Base-by-base conservation (phyloP, 371 early-diverging fungal species). In the Quaeritorhiza haematococci region DNA sequence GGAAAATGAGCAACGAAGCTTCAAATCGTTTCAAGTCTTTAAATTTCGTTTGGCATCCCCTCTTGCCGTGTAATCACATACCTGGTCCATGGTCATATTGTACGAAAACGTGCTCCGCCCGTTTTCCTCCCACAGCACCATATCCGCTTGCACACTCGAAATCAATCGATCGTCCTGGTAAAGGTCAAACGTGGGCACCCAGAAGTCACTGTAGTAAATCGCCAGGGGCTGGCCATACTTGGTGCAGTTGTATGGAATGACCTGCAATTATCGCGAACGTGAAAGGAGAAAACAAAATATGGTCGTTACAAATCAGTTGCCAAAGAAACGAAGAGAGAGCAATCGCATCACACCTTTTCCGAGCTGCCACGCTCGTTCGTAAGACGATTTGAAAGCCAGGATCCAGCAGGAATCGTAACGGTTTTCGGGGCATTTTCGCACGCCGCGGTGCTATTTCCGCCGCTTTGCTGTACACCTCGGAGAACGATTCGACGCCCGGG, bases 111-210 rank as follows among this genome's bases (percentile, higher is more conserved):
- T 42, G 19, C 24, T 24, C n/a, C 58, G 33, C 38, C 67, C 67
- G 17, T 61, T 49, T 33, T 47, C 33, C 42, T 71, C 71, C 52
- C 56, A 61, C 35, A 71, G 8, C 24, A 49, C 63, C 27, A 64
- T 26, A 33, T 71, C 60, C 15, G 58, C 67, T 1, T 29, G 34
- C 5, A 65, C 66, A 3, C 44, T 51, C 29, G 42, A 51, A 0
- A 64, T 61, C 23, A 58, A 61, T 0, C 34, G 51, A 3, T 10
- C 27, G 1, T 45, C 61, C 23, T 71, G 64, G 28, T 45, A 61
- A 7, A 71, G n/a, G 43, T 60, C 67, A 26, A 71, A 64, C 56
- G 24, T 28, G 3, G 71, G 71, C 27, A 10, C 3, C 23, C 52
- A 71, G n/a, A 33, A 13, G 17, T 30, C 26, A 26, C 67, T 62